Evolutionary conservation across 2,329 filamentous ascomycete species (phyloP).

Genomic region (Neurospora crassa): DNA sequence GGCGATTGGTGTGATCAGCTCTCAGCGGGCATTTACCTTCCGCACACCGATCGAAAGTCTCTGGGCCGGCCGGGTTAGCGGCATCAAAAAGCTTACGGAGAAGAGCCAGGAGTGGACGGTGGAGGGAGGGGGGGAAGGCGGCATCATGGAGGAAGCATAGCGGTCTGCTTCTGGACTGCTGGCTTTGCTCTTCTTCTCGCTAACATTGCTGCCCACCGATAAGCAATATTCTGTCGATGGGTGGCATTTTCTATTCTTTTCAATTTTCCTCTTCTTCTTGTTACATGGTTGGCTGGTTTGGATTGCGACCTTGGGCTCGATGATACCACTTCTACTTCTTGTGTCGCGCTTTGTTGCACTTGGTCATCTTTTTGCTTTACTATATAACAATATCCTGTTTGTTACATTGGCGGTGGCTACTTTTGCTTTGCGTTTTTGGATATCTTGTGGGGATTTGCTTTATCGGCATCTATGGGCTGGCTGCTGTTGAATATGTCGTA

Average conservation of each 20-base stretch:
- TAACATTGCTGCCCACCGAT: neutral
- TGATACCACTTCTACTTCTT: neutral
- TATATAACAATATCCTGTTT: neutral
- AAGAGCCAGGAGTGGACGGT: conserved; percentile 88
- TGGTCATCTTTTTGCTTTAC: neutral
- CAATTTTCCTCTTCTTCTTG: neutral
- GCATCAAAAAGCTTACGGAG: conserved; percentile 73
- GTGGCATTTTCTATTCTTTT: neutral
- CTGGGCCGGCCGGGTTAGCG: conserved; percentile 75
- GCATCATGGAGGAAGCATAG: conserved; percentile 52
- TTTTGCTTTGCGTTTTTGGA: neutral
- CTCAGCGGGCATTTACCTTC: conserved; percentile 88
- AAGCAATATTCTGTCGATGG: neutral
- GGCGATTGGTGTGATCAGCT: conserved; percentile 92
- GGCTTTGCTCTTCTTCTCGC: neutral
- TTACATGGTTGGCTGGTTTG: neutral
- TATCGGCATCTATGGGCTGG: neutral
- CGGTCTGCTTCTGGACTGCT: neutral
- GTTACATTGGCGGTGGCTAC: neutral
- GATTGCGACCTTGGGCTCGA: neutral
- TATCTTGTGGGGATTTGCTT: neutral
- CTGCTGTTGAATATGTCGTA: neutral
- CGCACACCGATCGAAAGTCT: conserved; percentile 80
- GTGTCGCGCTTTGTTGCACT: neutral
- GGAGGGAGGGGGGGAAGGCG: conserved; percentile 63